Base-by-base conservation (phyloP, 306 rosid genomes). In the Rosa persica region DNA sequence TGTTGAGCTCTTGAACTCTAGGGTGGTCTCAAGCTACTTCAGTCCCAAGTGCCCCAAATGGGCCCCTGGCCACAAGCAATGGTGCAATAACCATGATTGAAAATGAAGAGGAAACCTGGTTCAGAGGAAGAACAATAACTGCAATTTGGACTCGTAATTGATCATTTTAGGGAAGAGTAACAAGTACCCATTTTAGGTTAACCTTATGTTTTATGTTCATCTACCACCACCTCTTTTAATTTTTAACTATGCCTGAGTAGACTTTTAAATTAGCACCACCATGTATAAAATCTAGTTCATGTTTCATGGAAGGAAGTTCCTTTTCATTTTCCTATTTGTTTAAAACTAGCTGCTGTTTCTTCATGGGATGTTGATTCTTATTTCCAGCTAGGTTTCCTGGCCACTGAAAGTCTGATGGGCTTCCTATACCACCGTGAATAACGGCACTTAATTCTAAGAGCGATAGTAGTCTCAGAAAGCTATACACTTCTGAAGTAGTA, bases 1-100 rank as follows among this genome's bases (percentile, higher is more conserved):
- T 60, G 82, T 95, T 73, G 91, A 89, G 77, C 88, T 95, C 47
- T 72, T 95, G 89, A 89, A 89, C 82, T 85, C 93, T 0, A 90
- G 89, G 89, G 95, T 83, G n/a, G 79, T 81, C 12, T 74, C 88
- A 13, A 81, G 19, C 27, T 92, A 88, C 78, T 89, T 87, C 15
- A 95, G 97, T 73, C 93, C 97, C 5, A 92, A 92, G 68, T 90
- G 91, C 83, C 98, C 98, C 4, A 91, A 86, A 73, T 95, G 98
- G 98, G 84, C 83, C 72, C 91, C 98, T 0, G 95, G 97, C 19
- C 92, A 90, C 73, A 87, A 83, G 81, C 85, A 89, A 61, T 92
- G 98, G 97, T 71, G 47, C 80, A 86, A 87, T 73, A 86, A 87
- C 64, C 79, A 81, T 73, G 86, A 73, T 30, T 89, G 70, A 66